Conservation (phyloP, 192 early-diverging fungal species). For the Obelidium mucronatum region DNA sequence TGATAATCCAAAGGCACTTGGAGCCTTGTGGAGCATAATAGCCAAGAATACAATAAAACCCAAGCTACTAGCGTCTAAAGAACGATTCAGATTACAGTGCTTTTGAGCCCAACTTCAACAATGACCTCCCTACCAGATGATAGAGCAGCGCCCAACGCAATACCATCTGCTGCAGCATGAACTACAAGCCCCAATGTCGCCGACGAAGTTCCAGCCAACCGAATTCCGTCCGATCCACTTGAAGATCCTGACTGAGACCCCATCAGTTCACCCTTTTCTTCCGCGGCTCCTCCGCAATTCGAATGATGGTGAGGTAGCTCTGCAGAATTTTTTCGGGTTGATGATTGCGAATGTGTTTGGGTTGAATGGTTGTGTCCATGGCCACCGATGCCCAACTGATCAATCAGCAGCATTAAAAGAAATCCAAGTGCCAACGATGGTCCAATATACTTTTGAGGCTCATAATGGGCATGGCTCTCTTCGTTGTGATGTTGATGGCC, state of each 20-base stretch:
- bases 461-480: conserved; percentile 36
- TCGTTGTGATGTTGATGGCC: conserved; percentile 3
- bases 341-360: conserved; percentile 6
- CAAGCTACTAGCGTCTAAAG: conserved; percentile 48
- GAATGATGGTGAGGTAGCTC: conserved; percentile 21
- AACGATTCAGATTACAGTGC: neutral
- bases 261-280: conserved; percentile 14
- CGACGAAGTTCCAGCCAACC: conserved; percentile 26
- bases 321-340: neutral
- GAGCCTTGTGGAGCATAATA: conserved; percentile 96
- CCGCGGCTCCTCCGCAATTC: conserved; percentile 13
- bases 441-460: conserved; percentile 73
- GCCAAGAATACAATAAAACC: conserved; percentile 88
- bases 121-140: conserved; percentile 61
- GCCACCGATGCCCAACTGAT: conserved; percentile 63
- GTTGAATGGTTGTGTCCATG: conserved; percentile 26
- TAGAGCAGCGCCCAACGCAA: conserved; percentile 90
- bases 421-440: conserved; percentile 83
- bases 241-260: neutral
- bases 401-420: conserved; percentile 89
- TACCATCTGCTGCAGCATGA: conserved; percentile 94
- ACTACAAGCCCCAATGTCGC: conserved; percentile 94
- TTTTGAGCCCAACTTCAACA: no score
- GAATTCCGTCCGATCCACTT: neutral
- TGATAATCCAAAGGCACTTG: conserved; percentile 88